Conservation (phyloP, 1,284 basidiomycete genomes). For the Xerocomus nothofagi region DNA sequence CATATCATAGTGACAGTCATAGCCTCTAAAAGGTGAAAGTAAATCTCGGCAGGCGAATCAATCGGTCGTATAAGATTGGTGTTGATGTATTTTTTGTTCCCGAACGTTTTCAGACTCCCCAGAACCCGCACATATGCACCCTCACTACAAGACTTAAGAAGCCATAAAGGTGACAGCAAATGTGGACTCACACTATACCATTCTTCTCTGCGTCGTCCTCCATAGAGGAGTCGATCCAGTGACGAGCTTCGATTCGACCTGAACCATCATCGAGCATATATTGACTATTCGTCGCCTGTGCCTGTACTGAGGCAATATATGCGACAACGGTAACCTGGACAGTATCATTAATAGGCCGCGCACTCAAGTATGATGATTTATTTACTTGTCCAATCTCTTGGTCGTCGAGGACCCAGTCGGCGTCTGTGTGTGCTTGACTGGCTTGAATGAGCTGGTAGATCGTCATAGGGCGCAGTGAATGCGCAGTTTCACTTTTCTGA, state of each 20-base stretch:
- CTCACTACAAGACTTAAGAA: slow-evolving; percentile 50
- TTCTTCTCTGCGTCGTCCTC: slow-evolving; percentile 51
- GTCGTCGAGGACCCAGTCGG: slow-evolving; percentile 85
- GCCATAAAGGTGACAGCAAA: background rate
- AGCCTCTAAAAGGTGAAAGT: slow-evolving; percentile 71
- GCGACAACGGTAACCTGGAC: slow-evolving; percentile 76
- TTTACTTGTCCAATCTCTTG: slow-evolving; percentile 79
- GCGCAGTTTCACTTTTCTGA: slow-evolving; percentile 51
- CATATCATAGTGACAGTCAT: slow-evolving; percentile 48
- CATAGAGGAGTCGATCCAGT: slow-evolving; percentile 79
- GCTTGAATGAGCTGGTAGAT: slow-evolving; percentile 80
- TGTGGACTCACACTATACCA: slow-evolving; percentile 42
- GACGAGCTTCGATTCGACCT: slow-evolving; percentile 83
- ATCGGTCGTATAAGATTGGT: slow-evolving; percentile 71
- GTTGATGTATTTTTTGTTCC: slow-evolving; percentile 80
- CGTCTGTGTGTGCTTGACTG: slow-evolving; percentile 82
- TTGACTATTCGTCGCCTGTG: slow-evolving; percentile 79
- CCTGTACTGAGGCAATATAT: slow-evolving; percentile 68
- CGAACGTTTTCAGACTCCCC: slow-evolving; percentile 88
- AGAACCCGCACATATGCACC: slow-evolving; percentile 82
- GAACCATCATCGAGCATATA: slow-evolving; percentile 90
- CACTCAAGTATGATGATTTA: slow-evolving; percentile 4
- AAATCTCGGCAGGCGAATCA: slow-evolving; percentile 77
- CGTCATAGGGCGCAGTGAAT: slow-evolving; percentile 84
- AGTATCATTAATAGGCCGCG: background rate